Evolutionary conservation across 129 eudicot genomes (phyloP), one percentile per base, ranked within the genome.

Genomic region (Scalesia atractyloides): DNA sequence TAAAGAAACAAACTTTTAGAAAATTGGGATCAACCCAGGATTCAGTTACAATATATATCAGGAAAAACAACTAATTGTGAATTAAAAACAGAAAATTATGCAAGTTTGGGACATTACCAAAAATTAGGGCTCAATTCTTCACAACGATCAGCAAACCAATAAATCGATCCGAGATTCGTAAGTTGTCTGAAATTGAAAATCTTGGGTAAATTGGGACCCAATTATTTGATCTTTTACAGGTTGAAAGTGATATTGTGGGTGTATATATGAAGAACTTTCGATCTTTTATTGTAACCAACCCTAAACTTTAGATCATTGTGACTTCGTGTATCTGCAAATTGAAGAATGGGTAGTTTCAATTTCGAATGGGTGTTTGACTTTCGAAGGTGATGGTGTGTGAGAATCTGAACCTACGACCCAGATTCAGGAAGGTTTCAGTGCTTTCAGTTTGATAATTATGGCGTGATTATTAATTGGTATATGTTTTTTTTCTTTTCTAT

Each of bases 371-470:
- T 49, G 43, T 50, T 22, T 66, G 70, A 50, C 50, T 50, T 22
- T 66, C 70, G 41, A 49, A 33, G 76, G 36, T 15, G 56, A 22
- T 15, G 56, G 56, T 15, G 20, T 49, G 19, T 50, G 20, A 7
- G 18, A 30, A 56, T 74, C 83, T 46, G 82, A 83, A 44, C 82
- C 84, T 15, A 11, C 41, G 17, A 26, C 65, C 61, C 39, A 69
- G 57, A 74, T 75, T 65, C 67, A 79, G 70, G 64, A 79, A 83
- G 84, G 79, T 75, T 50, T 22, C 17, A n/a, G 56, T 56, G 11
- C 10, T 26, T 69, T 74, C 15, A 0, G n/a, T 62, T 73, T 68
- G 46, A 41, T 41, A 8, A 41, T 41, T 41, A 30, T 30, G 34
- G 34, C 34, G 34, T 30, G 3, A 30, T 30, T 30, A 30, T 30